Evolutionary conservation across 305 asterid species (phyloP), one percentile per base, ranked within the genome.

Genomic region (Fraxinus latifolia): DNA sequence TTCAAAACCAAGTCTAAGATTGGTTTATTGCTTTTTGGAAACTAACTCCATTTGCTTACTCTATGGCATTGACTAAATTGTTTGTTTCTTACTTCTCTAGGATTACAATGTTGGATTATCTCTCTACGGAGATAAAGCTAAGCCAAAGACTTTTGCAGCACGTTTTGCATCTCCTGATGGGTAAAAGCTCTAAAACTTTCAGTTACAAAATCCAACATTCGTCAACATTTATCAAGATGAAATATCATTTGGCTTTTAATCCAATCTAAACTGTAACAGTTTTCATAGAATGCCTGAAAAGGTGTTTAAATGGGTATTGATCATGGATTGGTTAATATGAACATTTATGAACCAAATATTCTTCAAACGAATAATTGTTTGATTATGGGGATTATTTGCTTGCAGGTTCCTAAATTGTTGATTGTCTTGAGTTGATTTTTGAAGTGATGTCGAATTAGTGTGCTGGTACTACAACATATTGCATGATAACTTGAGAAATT

Each of bases 101-200:
- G 97, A 96, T 83, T 88, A 86, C 84, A 91, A 90, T 87, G 95
- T 91, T 85, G 99, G 99, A 80, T 77, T 91, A 65, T 91, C 97
- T 39, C 95, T 96, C 12, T 96, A 94, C 79, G 99, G 98, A 81
- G 99, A 96, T 84, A 94, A 92, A 89, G 98, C 90, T 58, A 94
- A 96, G 86, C 95, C 99, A 58, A 96, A 88, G 91, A 83, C 93
- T 55, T 94, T 84, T 84, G 99, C 98, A 33, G 99, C 98, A n/a
- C 98, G 95, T 60, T 96, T 94, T 86, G 93, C 98, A 25, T 86
- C 98, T 79, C 81, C 92, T 4, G 99, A 96, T 86, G 97, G 98
- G 99, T 96, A 92, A 81, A 68, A 53, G 19, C 81, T 81, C 47
- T 81, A 50, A 33, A 78, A 71, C 73, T 68, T 80, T 29, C n/a